These are phyloP conservation scores for Leccinum variicolor DNA, from an alignment of 768 basidiomycete species.

Conservation along the genomic window DNA sequence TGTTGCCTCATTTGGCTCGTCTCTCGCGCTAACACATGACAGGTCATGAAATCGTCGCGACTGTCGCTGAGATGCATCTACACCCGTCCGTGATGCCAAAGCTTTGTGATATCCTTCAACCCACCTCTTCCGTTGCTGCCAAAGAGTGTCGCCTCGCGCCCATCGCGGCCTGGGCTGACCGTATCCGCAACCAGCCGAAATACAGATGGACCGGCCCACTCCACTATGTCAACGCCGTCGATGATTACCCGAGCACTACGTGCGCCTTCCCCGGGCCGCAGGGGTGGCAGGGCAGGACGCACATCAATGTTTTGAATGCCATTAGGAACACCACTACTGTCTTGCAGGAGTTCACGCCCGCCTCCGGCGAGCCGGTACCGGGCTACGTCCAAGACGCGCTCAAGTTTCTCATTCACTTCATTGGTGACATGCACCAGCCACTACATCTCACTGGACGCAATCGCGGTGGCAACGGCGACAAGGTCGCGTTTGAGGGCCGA, in stretches of 20 bases:
- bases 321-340: slow-evolving; percentile 73
- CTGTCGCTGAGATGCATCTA: slow-evolving; percentile 90
- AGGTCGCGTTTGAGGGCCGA: slow-evolving; percentile 70
- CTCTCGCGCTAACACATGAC: not conserved
- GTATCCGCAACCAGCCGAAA: slow-evolving; percentile 43
- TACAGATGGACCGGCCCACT: slow-evolving; percentile 72
- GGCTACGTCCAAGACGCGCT: slow-evolving; percentile 69
- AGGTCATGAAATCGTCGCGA: slow-evolving; percentile 93
- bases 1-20: not conserved
- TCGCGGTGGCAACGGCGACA: slow-evolving; percentile 81
- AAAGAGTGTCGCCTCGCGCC: slow-evolving; percentile 74
- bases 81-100: slow-evolving; percentile 64
- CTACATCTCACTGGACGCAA: slow-evolving; percentile 87
- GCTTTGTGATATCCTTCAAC: slow-evolving; percentile 68
- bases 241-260: slow-evolving; percentile 71
- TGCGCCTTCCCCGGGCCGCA: slow-evolving; percentile 75
- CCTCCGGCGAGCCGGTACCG: slow-evolving; percentile 18
- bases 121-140: slow-evolving; percentile 16
- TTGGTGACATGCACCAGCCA: slow-evolving; percentile 94
- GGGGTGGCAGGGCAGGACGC: slow-evolving; percentile 64
- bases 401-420: slow-evolving; percentile 89
- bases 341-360: slow-evolving; percentile 47
- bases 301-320: slow-evolving; percentile 70
- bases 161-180: slow-evolving; percentile 89
- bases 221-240: slow-evolving; percentile 72